A percentile compares a stretch with the other conserved stretches of the same genome.
Conservation (phyloP, 108 stramenopile species). For the Discostella pseudostelligera region DNA sequence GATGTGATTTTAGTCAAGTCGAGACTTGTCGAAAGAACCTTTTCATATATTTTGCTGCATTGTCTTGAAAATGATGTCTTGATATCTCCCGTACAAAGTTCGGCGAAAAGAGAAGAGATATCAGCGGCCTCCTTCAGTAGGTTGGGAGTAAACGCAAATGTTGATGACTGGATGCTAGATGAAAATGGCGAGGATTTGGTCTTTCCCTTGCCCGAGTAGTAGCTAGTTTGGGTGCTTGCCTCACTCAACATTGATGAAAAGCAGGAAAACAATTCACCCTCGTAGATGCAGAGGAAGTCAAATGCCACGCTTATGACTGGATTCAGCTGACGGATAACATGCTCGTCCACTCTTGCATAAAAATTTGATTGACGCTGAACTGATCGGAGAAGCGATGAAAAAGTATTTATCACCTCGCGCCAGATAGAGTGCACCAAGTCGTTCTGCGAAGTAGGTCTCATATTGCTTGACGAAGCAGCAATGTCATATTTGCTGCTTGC, state of each 20-base stretch:
- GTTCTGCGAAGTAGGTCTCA: conserved; percentile 10
- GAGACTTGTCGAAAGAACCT: conserved; percentile 21
- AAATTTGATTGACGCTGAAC: conserved; percentile 13
- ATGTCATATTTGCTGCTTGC: conserved; percentile 1
- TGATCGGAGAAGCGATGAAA: conserved; percentile 38
- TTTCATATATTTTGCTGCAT: conserved; percentile 21
- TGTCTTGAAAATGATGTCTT: conserved; percentile 20
- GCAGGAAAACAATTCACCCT: conserved; percentile 37
- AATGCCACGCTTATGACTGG: conserved; percentile 23
- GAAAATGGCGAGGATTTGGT: conserved; percentile 18
- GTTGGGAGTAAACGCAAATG: conserved; percentile 44
- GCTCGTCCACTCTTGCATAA: conserved; percentile 30
- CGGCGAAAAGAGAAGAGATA: conserved; percentile 24
- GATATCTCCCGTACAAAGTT: conserved; percentile 35
- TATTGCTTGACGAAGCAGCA: neutral
- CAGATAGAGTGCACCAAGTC: conserved; percentile 44
- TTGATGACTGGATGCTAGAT: conserved; percentile 30
- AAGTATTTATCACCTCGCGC: conserved; percentile 22
- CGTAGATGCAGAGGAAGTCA: conserved; percentile 38
- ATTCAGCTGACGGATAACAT: conserved; percentile 20
- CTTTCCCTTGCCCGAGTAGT: conserved; percentile 4
- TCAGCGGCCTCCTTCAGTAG: conserved; percentile 22
- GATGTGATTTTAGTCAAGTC: conserved; percentile 28
- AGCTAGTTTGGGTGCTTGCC: conserved; percentile 8
- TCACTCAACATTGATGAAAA: conserved; percentile 28